Percentiles rank a stretch among this genome's conserved stretches.
Conservation (phyloP, 495 filamentous ascomycete genomes). For the Penicillium manginii region DNA sequence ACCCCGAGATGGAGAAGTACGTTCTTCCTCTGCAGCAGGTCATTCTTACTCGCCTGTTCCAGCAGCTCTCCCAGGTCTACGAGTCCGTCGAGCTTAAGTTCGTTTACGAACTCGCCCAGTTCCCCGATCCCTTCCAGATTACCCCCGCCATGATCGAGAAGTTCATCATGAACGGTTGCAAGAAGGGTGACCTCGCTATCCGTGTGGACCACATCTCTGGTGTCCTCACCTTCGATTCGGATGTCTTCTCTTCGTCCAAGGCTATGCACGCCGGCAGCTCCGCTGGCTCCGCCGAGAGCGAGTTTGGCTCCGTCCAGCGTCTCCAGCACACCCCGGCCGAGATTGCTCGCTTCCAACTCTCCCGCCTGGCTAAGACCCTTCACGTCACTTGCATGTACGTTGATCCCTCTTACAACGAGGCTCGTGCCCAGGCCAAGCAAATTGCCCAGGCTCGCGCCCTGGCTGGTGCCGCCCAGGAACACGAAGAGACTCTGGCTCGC, state of each 20-base stretch:
- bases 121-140: conserved; percentile 97
- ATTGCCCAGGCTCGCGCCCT: conserved; percentile 78
- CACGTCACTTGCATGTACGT: conserved; percentile 94
- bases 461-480: conserved; percentile 88
- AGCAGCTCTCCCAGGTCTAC: conserved; percentile 98
- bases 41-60: conserved; percentile 96
- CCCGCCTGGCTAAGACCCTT: conserved; percentile 85
- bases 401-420: conserved; percentile 82
- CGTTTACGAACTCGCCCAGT: conserved; percentile 90
- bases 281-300: conserved; percentile 86
- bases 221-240: conserved; percentile 94
- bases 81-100: conserved; percentile 95
- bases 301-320: conserved; percentile 84
- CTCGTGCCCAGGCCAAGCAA: conserved; percentile 76
- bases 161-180: conserved; percentile 99
- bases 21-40: conserved; percentile 94
- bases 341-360: conserved; percentile 93
- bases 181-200: conserved; percentile 97
- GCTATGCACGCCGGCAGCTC: conserved; percentile 83
- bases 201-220: conserved; percentile 94
- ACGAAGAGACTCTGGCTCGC: conserved; percentile 82
- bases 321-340: conserved; percentile 97
- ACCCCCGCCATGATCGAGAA: conserved; percentile 92
- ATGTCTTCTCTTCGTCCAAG: conserved; percentile 97
- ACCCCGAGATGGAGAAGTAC: conserved; percentile 96